A percentile compares a stretch with the other conserved stretches of the same genome.
Evolutionary conservation across 352 stramenopile species (phyloP).

Genomic region (Blastocystis sp.): DNA sequence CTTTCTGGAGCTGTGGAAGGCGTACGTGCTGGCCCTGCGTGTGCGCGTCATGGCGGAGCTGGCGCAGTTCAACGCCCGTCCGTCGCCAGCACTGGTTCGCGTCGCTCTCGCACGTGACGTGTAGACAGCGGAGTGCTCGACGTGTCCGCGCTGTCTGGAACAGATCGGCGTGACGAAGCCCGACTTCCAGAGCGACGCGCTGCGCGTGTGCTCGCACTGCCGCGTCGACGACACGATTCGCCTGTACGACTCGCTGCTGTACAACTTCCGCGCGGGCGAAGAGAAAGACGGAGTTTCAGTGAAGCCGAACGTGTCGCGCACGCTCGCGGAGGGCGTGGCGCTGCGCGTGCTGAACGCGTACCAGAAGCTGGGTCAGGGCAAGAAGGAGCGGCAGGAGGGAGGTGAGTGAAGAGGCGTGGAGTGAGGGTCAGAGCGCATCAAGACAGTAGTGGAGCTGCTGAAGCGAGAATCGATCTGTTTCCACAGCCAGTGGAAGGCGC

Average conservation of each 20-base stretch:
- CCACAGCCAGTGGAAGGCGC: constrained; percentile 20
- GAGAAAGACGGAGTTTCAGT: neutral
- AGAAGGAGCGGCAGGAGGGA: neutral
- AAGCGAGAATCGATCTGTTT: neutral
- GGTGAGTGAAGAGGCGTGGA: neutral
- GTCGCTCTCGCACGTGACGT: neutral
- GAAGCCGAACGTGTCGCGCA: neutral
- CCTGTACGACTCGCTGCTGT: constrained; percentile 48
- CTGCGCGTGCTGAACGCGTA: neutral
- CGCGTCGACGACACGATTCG: neutral
- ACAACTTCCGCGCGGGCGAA: neutral
- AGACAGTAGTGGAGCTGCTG: neutral
- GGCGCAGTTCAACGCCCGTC: neutral
- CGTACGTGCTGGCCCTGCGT: neutral
- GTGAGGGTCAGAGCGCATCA: neutral
- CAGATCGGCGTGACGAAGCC: neutral
- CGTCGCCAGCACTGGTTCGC: neutral
- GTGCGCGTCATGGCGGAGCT: neutral
- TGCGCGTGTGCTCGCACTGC: constrained; percentile 31
- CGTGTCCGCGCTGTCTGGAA: constrained; percentile 22
- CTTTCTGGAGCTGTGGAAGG: neutral
- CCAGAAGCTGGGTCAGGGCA: neutral
- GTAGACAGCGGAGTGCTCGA: neutral
- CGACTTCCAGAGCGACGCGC: too few relatives aligned
- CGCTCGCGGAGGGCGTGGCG: neutral